Base-by-base conservation (phyloP, 345 rosid species). In the Erucastrum elatum region DNA sequence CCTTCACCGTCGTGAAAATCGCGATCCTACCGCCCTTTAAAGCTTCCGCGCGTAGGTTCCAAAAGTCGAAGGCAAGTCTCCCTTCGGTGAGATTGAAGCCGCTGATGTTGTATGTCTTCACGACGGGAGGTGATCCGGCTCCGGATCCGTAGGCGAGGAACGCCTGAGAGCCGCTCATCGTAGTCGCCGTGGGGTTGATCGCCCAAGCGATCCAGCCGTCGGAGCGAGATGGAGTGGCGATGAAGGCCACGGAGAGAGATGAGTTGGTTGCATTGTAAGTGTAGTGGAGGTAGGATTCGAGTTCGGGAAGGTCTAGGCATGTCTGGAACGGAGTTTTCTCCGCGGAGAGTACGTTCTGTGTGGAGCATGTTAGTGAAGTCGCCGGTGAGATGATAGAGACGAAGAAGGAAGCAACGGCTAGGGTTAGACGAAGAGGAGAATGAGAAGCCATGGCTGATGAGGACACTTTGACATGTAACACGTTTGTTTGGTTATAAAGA, bases 161-260 rank as follows among this genome's bases (percentile, higher is more conserved):
- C 0, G 93, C 83, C 81, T 94, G 98, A n/a, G 91, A 71, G 10
- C 97, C 98, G 0, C 0, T 1, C 98, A 94, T 94, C 25, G 80
- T 84, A 2, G 66, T 60, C 4, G 15, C 82, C 21, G 80, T 82
- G 2, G 90, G 97, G 60, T 94, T 94, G 49, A 94, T 82, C 8
- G 86, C 98, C 98, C 97, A 94, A 9, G 90, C 83, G 70, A 84
- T 59, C 98, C 98, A 94, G 11, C 96, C 96, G 53, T 39, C 64
- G 63, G 90, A 0, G 0, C 51, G 46, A 3, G 87, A 31, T 0
- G 92, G 91, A 9, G 88, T 9, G 0, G 96, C 89, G 25, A 87
- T 10, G 93, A 87, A 94, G 37, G 96, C 94, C 15, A 94, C 71
- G 29, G 88, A 77, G 77, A 92, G 94, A 12, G 98, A 89, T 4